These are phyloP conservation scores for Euphorbia tirucalli DNA, from an alignment of 345 rosid species.

Conservation along the genomic window DNA sequence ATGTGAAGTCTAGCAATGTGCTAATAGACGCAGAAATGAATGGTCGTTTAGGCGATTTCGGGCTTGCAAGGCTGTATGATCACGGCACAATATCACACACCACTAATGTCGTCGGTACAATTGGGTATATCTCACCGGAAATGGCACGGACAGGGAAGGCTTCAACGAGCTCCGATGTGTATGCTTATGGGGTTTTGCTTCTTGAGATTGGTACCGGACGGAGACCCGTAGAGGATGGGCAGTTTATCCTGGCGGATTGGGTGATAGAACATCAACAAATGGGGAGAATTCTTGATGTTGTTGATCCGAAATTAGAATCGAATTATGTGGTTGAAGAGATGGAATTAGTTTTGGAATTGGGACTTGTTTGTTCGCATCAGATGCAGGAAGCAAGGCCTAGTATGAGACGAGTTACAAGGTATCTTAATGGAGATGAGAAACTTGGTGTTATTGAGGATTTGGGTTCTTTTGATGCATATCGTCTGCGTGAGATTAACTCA, in stretches of 20 bases:
- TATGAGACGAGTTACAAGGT: constrained; percentile 53
- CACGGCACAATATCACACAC: constrained; percentile 58
- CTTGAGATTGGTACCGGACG: constrained; percentile 63
- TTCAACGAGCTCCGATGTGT: constrained; percentile 64
- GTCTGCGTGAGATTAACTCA: constrained; percentile 14
- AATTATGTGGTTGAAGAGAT: constrained; percentile 38
- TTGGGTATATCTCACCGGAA: constrained; percentile 81
- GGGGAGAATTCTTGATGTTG: constrained; percentile 38
- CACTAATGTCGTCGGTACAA: constrained; percentile 59
- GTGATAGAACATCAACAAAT: constrained; percentile 27
- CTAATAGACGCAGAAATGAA: constrained; percentile 66
- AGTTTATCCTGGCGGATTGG: constrained; percentile 40
- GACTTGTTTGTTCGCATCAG: constrained; percentile 54
- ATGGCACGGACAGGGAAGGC: constrained; percentile 64
- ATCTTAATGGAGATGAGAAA: constrained; percentile 48
- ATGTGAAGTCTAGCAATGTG: constrained; percentile 74
- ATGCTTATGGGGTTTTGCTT: constrained; percentile 59
- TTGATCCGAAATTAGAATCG: constrained; percentile 43
- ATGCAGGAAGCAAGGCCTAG: constrained; percentile 43
- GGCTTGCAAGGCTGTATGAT: constrained; percentile 71
- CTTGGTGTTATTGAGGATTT: constrained; percentile 34
- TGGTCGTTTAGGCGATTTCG: constrained; percentile 68
- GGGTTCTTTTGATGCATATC: too few species aligned
- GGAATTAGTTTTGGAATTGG: constrained; percentile 45
- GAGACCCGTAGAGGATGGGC: constrained; percentile 37